Base-by-base conservation (phyloP, 2,329 filamentous ascomycete genomes). In the Lecanoromycetidae sp. region DNA sequence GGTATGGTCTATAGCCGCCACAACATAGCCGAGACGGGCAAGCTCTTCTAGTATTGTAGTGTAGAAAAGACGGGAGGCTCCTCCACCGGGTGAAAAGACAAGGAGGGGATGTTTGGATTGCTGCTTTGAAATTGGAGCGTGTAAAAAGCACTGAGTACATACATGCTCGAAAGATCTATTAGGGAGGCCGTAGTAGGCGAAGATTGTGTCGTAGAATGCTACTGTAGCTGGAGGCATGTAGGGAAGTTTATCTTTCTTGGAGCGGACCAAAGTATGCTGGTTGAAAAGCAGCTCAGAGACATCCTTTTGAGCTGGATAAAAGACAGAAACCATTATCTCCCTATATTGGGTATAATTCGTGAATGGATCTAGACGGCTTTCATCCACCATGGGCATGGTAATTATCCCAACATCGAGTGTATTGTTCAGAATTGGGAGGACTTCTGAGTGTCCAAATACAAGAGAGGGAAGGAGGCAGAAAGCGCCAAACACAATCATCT, bases 231-330 rank as follows among this genome's bases (percentile, higher is more conserved):
- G 25, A 19, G 35, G 43, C 34, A 46, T 46, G 43, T 35, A 42
- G 25, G 19, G 23, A 23, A 13, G 1, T 20, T 42, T 20, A 12
- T 8, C 3, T 3, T 22, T 10, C 13, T 30, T 22, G 4, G 29
- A 38, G 26, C 26, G 6, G 6, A 23, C 1, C 19, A 7, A 12
- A 5, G 5, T 13, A 15, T 40, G 12, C 29, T 46, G 35, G 6
- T 39, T 15, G 20, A 33, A 5, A n/a, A 32, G 35, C 3, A 29
- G 7, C 15, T 33, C 17, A 23, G 15, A 77, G 61, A 46, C 74
- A 70, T 9, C 2, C 2, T 8, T 4, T n/a, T 32, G 26, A 33
- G 19, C 33, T 17, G 43, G 43, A 23, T 32, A 30, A 19, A 38
- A 46, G 12, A 46, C 10, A 4, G 43, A 46, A 15, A 33, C 8